phyloP scores from a whole-genome alignment of 768 basidiomycete genomes.

The Lactarius quietus region DNA sequence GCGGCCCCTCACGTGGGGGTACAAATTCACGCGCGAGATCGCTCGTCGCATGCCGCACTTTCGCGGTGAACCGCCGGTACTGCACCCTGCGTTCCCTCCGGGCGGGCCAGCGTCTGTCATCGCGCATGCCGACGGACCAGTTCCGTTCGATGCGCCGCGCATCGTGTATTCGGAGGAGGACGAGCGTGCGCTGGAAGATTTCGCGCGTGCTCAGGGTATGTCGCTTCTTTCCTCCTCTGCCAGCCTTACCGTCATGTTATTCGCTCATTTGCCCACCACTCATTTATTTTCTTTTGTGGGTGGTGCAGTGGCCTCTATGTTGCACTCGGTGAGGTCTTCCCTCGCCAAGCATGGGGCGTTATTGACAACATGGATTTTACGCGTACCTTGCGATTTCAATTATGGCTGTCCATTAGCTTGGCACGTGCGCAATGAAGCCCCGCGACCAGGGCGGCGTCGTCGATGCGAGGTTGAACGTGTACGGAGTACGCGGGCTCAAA shows the following conservation, averaged over 20 bases:
- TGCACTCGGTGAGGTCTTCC: conserved; percentile 33
- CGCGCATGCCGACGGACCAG: conserved; percentile 24
- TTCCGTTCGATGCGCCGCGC: conserved; percentile 30
- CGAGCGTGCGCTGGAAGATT: conserved; percentile 35
- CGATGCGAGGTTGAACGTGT: conserved; percentile 58
- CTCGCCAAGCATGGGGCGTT: neutral
- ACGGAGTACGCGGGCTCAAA: conserved; percentile 54
- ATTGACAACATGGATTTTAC: no score
- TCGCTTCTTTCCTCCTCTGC: neutral
- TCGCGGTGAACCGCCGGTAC: conserved; percentile 32
- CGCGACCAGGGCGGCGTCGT: conserved; percentile 57
- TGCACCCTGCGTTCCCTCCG: conserved; percentile 34
- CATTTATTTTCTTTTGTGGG: neutral
- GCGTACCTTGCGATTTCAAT: conserved; percentile 41
- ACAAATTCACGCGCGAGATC: conserved; percentile 54
- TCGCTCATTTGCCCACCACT: neutral
- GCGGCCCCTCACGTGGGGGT: conserved; percentile 46
- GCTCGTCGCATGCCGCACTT: conserved; percentile 48
- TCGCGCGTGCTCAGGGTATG: conserved; percentile 25
- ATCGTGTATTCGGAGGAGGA: conserved; percentile 32
- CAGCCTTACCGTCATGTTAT: neutral
- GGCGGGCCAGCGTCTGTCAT: conserved; percentile 31
- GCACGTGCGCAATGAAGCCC: conserved; percentile 68
- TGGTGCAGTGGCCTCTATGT: conserved; percentile 32
- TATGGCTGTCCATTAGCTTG: conserved; percentile 39